phyloP scores from a whole-genome alignment of 495 filamentous ascomycete genomes.

The Penicillium antarcticum region DNA sequence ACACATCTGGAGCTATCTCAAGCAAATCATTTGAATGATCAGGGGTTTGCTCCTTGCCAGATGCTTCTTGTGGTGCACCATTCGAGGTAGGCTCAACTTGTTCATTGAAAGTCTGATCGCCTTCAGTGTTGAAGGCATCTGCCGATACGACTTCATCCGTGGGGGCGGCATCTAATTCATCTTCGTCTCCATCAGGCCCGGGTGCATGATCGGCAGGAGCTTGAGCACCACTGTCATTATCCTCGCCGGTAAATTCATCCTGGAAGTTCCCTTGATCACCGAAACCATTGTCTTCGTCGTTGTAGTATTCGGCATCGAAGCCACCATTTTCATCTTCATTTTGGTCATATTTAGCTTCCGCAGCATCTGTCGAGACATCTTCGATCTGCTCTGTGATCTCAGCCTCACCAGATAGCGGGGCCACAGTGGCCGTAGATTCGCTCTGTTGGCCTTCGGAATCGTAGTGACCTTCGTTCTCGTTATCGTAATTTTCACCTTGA shows the following conservation, averaged over 20 bases:
- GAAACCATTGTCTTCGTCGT: constrained; percentile 11
- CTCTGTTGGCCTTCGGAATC: constrained; percentile 28
- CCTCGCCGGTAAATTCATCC: constrained; percentile 15
- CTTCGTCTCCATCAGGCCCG: constrained; percentile 14
- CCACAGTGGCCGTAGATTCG: constrained; percentile 32
- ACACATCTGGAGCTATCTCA: constrained; percentile 29
- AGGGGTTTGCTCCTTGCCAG: constrained; percentile 12
- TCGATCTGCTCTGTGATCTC: constrained; percentile 13
- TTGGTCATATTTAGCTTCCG: constrained; percentile 1
- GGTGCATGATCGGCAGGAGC: background rate
- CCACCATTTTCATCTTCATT: constrained; percentile 12
- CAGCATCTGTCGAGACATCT: constrained; percentile 11
- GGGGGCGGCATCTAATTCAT: constrained; percentile 14
- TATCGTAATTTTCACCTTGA: constrained; percentile 7
- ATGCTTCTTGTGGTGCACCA: constrained; percentile 4
- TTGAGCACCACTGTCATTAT: constrained; percentile 9
- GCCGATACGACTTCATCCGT: constrained; percentile 18
- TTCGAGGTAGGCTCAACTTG: constrained; percentile 16
- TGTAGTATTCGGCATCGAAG: background rate
- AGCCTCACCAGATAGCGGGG: constrained; percentile 11
- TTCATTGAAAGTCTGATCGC: constrained; percentile 11
- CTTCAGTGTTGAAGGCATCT: constrained; percentile 14
- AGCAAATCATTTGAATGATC: constrained; percentile 31
- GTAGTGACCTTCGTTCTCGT: constrained; percentile 15
- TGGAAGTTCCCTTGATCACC: constrained; percentile 10